These are phyloP conservation scores for Inonotus hispidus DNA, from an alignment of 1,284 basidiomycete species.

Conservation along the genomic window DNA sequence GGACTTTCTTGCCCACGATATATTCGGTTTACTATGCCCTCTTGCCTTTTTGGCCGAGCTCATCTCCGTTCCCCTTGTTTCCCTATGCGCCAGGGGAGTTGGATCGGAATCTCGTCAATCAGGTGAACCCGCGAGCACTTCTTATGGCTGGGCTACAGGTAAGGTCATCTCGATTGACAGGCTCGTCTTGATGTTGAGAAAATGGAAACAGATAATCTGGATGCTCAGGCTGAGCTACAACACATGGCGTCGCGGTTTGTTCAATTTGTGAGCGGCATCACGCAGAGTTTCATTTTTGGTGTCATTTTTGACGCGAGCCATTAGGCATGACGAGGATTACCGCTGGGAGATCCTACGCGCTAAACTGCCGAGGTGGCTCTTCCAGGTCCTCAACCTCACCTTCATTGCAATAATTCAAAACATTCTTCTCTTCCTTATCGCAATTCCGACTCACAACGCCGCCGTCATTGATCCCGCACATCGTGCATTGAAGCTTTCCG, in stretches of 20 bases:
- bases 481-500: slow-evolving; percentile 47
- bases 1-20: slow-evolving; percentile 77
- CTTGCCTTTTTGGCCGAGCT: slow-evolving; percentile 56
- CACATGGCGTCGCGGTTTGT: slow-evolving; percentile 80
- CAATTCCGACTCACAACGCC: slow-evolving; percentile 52
- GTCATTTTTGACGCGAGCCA: background rate
- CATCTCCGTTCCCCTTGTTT: slow-evolving; percentile 38
- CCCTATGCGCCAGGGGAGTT: slow-evolving; percentile 55
- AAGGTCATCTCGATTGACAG: background rate
- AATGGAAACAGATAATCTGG: slow-evolving; percentile 45
- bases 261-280: slow-evolving; percentile 49
- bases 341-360: slow-evolving; percentile 79
- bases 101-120: slow-evolving; percentile 36
- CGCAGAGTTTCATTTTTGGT: background rate
- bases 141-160: slow-evolving; percentile 68
- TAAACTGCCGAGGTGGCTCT: slow-evolving; percentile 62
- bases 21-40: slow-evolving; percentile 75
- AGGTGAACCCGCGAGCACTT: slow-evolving; percentile 60
- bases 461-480: slow-evolving; percentile 47
- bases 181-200: background rate
- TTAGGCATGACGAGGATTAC: slow-evolving; percentile 80
- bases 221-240: slow-evolving; percentile 80
- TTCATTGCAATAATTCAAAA: slow-evolving; percentile 83
- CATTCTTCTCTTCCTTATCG: slow-evolving; percentile 72
- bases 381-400: slow-evolving; percentile 75